These are phyloP conservation scores for Curvularia hawaiiensis DNA, from an alignment of 2,329 filamentous ascomycete species.

Conservation along the genomic window DNA sequence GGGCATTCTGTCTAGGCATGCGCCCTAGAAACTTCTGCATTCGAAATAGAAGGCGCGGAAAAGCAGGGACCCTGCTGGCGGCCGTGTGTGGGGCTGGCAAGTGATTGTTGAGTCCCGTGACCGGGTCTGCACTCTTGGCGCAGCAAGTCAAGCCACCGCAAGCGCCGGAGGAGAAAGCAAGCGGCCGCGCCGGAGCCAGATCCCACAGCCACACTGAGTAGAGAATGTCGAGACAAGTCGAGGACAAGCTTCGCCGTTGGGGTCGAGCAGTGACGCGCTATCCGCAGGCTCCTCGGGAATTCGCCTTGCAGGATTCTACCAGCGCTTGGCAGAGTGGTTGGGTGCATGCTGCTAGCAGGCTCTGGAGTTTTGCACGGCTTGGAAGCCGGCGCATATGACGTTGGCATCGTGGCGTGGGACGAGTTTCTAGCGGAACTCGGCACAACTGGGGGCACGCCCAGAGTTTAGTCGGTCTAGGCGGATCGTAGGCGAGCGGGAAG, in stretches of 20 bases:
- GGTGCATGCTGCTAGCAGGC: constrained; percentile 18
- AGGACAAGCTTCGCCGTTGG: constrained; percentile 34
- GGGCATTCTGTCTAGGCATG: background rate
- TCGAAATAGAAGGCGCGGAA: constrained; percentile 8
- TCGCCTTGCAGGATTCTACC: constrained; percentile 10
- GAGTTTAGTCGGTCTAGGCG: constrained; percentile 27
- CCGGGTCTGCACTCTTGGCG: constrained; percentile 22
- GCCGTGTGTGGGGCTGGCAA: background rate
- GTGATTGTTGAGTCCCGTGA: constrained; percentile 33
- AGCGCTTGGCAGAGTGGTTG: constrained; percentile 23
- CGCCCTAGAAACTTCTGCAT: constrained; percentile 11
- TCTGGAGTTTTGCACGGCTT: constrained; percentile 13
- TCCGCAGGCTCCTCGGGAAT: constrained; percentile 11
- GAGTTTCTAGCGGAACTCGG: constrained; percentile 19
- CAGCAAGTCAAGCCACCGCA: constrained; percentile 15
- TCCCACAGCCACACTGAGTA: constrained; percentile 13
- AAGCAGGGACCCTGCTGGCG: background rate
- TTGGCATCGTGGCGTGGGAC: constrained; percentile 14
- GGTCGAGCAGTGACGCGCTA: constrained; percentile 18
- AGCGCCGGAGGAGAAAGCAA: constrained; percentile 25
- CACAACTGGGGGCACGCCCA: constrained; percentile 19
- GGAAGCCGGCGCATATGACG: constrained; percentile 24
- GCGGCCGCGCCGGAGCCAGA: constrained; percentile 24
- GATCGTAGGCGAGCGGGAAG: constrained; percentile 19
- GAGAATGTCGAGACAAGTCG: constrained; percentile 24